phyloP scores from a whole-genome alignment of 352 stramenopile genomes.

The Phytophthora macrochlamydospora region DNA sequence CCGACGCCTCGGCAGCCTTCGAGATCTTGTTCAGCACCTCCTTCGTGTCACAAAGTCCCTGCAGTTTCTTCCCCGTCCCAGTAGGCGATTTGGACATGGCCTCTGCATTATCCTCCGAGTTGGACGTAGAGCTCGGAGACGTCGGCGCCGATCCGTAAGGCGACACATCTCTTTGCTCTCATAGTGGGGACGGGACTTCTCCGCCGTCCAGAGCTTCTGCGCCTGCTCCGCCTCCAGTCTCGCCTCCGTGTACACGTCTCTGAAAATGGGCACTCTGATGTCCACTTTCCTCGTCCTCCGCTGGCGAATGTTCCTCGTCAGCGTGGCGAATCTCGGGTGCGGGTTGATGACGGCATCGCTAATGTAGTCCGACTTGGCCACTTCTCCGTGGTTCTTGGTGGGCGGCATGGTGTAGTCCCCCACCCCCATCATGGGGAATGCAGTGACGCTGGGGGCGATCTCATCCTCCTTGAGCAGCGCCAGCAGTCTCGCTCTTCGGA shows the following conservation, averaged over 20 bases:
- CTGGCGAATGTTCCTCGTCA: slow-evolving; percentile 99
- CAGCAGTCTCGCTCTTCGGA: slow-evolving; percentile 94
- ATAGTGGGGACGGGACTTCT: slow-evolving; percentile 79
- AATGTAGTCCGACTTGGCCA: slow-evolving; percentile 96
- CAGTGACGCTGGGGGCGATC: slow-evolving; percentile 96
- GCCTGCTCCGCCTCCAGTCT: slow-evolving; percentile 75
- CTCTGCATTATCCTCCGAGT: slow-evolving; percentile 42
- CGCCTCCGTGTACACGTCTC: slow-evolving; percentile 80
- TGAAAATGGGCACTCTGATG: slow-evolving; percentile 88
- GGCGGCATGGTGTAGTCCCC: slow-evolving; percentile 90
- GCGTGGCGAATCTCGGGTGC: slow-evolving; percentile 97
- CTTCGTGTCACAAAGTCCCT: slow-evolving; percentile 53
- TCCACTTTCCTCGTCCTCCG: slow-evolving; percentile 88
- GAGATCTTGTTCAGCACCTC: slow-evolving; percentile 44
- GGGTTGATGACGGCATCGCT: slow-evolving; percentile 99
- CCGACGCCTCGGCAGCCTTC: slow-evolving; percentile 39
- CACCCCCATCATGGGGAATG: slow-evolving; percentile 97
- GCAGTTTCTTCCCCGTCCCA: slow-evolving; percentile 15
- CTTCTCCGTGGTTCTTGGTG: slow-evolving; percentile 61
- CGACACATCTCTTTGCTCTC: slow-evolving; percentile 55
- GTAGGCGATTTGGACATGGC: slow-evolving; percentile 81
- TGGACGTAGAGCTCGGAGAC: slow-evolving; percentile 57
- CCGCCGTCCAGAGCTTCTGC: slow-evolving; percentile 63
- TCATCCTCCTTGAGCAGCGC: slow-evolving; percentile 94
- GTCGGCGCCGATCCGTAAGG: slow-evolving; percentile 27